These are phyloP conservation scores for Penicillium sp. DNA, from an alignment of 2,329 filamentous ascomycete species.

Conservation along the genomic window DNA sequence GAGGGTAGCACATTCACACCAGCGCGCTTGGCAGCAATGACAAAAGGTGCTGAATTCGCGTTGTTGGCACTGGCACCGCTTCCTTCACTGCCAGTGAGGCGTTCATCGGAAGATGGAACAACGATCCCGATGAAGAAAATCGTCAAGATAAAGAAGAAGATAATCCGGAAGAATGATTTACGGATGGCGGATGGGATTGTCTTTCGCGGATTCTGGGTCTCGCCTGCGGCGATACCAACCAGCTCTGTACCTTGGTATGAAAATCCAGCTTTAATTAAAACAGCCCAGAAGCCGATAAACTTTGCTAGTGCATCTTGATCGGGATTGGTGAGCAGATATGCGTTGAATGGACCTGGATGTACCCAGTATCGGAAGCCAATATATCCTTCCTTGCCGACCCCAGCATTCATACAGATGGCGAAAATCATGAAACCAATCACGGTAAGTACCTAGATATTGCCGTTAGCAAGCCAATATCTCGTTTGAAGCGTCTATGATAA, in stretches of 20 bases:
- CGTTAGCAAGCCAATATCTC: conserved; percentile 50
- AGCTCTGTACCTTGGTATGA: conserved; percentile 65
- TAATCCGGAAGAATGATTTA: conserved; percentile 74
- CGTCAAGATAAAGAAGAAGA: conserved; percentile 54
- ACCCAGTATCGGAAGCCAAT: conserved; percentile 5
- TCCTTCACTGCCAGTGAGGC: conserved; percentile 47
- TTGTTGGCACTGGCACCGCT: conserved; percentile 17
- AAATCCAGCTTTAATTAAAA: conserved; percentile 47
- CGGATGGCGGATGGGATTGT: conserved; percentile 71
- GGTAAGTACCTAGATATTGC: conserved; percentile 50
- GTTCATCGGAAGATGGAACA: conserved; percentile 62
- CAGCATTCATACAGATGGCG: conserved; percentile 4
- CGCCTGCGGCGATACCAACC: conserved; percentile 75
- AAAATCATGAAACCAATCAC: conserved; percentile 3
- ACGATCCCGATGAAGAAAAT: conserved; percentile 69
- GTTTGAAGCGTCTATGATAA: neutral
- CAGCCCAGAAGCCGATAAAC: conserved; percentile 63
- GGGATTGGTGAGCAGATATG: neutral
- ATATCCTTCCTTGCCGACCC: conserved; percentile 1
- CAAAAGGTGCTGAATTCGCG: conserved; percentile 43
- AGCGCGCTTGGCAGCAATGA: conserved; percentile 42
- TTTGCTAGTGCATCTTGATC: conserved; percentile 61
- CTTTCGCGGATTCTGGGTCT: conserved; percentile 70
- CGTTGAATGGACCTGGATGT: neutral
- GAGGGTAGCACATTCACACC: conserved; percentile 40